Base-by-base conservation (phyloP, 345 rosid genomes). In the Boechera divaricarpa region DNA sequence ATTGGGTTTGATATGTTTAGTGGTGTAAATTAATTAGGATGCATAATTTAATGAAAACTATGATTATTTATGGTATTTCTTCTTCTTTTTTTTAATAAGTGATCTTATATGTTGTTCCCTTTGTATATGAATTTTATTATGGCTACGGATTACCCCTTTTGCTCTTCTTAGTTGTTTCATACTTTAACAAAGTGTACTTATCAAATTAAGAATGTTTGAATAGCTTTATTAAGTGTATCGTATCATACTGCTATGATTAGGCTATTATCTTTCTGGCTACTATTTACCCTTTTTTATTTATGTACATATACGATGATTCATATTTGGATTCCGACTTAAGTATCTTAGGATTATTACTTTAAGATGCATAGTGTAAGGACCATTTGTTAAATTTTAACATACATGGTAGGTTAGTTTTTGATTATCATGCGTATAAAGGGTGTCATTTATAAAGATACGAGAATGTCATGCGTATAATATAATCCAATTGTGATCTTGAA, bases 221-320 rank as follows among this genome's bases (percentile, higher is more conserved):
- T 29, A 13, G 16, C 64, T 70, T 70, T 77, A 57, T 38, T 56
- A 49, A 41, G 53, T 38, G 72, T 48, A 38, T 47, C 81, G 47
- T 77, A 77, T 71, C 72, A 63, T 63, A 16, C 48, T 72, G 80
- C 26, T 63, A 77, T 77, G 65, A 70, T 77, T 77, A 77, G 10
- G 75, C 71, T 55, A 70, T 70, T 44, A 70, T 35, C 6, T 6
- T 1, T 38, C 29, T 28, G 29, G 29, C 29, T 28, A 28, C 3
- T 28, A 28, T 36, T 62, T 53, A 61, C 10, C 57, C 41, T 35
- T 60, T 36, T 33, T 69, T 44, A 15, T 26, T 36, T 10, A 18
- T 62, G 6, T 5, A 69, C 70, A 33, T 52, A 62, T 29, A 67
- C 62, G 47, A 75, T 49, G 54, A 10, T 31, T 75, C 79, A 59